Evolutionary conservation across 768 basidiomycete species (phyloP), one percentile per base, ranked within the genome.

Genomic region (Xanthoconium stramineum): DNA sequence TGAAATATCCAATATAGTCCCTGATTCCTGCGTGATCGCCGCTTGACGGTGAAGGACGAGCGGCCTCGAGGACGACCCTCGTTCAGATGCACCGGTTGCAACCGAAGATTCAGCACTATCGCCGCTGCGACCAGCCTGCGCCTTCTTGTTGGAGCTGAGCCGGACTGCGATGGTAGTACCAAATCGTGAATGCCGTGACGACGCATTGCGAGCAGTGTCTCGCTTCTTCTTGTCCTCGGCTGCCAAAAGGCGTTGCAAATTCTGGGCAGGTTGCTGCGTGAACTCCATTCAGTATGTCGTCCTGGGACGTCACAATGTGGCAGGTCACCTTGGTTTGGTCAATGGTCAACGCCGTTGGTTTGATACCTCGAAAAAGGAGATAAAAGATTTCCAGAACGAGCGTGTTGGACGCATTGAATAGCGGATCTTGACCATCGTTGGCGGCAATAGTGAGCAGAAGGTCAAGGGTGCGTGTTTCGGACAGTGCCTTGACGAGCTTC

Each of bases 361-460:
- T 86, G 48, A 90, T 80, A 17, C 88, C 88, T 33, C 94, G 83
- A 70, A 91, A 93, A 10, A 97, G 75, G 6, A 98, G 83, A 70
- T 96, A 96, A 55, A 98, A 80, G 30, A 95, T 95, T 73, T 99
- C 97, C 38, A 98, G 82, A 7, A 93, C 81, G 39, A 98, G 80
- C 6, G 91, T 91, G 68, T 98, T 98, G 80, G 85, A 95, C 4
- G 80, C 78, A 53, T 86, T 88, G 72, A 92, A 88, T 56, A 94
- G 78, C n/a, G 86, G 79, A 65, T 94, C 91, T 43, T 83, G 78
- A 47, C 78, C 80, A 0, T 84, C 75, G 63, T 93, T 93, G 9
- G 90, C 83, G 17, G 94, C 89, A 55, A 98, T 83, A 13, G 94
- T 94, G 45, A 95, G 76, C 11, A 99, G 72, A 1, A 98, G 78